Conservation (phyloP, 2,329 filamentous ascomycete genomes). For the Purpureocillium lavendulum region DNA sequence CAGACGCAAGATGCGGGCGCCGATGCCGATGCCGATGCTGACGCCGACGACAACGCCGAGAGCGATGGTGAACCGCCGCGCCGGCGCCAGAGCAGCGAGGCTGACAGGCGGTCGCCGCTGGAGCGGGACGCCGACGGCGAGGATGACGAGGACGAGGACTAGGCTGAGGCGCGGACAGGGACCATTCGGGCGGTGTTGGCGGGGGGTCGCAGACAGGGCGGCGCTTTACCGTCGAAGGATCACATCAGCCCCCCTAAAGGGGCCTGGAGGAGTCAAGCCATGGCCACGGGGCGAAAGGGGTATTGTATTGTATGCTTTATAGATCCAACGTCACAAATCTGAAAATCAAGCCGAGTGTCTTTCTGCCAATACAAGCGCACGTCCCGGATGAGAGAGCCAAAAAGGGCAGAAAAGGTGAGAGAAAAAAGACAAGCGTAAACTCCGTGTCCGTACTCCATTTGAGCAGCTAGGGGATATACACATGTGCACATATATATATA, state of each 20-base stretch:
- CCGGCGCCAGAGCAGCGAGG: conserved; percentile 10
- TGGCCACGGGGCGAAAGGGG: not conserved
- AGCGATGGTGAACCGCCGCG: conserved; percentile 13
- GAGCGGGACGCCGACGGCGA: conserved; percentile 37
- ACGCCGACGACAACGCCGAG: conserved; percentile 14
- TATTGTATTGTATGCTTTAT: not conserved
- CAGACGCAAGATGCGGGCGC: conserved; percentile 14
- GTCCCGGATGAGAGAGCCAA: too few species aligned
- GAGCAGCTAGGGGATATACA: too few species aligned
- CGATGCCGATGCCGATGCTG: conserved; percentile 19
- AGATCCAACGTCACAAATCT: not conserved
- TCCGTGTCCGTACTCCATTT: too few species aligned
- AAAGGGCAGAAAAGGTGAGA: too few species aligned
- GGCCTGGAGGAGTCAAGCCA: too few species aligned
- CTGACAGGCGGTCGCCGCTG: conserved; percentile 19
- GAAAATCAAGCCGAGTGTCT: not conserved
- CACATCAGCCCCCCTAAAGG: too few species aligned
- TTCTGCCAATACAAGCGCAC: too few species aligned
- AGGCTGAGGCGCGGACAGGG: conserved; percentile 3
- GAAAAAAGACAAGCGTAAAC: too few species aligned
- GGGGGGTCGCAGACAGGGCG: not conserved
- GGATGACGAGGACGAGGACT: conserved; percentile 23
- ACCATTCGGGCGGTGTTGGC: too few species aligned
- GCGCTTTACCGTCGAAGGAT: too few species aligned
- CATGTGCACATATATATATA: too few species aligned